phyloP scores from a whole-genome alignment of 2,329 filamentous ascomycete species.

The Pseudophaeomoniella oleicola region DNA sequence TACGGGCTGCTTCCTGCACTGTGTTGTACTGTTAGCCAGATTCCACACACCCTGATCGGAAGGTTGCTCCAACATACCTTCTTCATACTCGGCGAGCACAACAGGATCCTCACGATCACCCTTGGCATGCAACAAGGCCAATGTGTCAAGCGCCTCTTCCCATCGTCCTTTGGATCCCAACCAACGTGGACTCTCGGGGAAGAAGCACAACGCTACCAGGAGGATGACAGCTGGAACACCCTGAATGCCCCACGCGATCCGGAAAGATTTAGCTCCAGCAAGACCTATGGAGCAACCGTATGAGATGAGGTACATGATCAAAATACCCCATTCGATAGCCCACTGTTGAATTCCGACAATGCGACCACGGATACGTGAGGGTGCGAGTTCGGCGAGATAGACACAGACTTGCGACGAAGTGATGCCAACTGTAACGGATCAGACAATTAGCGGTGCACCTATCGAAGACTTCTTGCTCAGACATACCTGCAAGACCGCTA shows the following conservation, averaged over 20 bases:
- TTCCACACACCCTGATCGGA: constrained; percentile 3
- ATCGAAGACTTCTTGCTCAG: neutral
- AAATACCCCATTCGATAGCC: constrained; percentile 17
- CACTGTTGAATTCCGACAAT: constrained; percentile 29
- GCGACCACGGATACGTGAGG: constrained; percentile 24
- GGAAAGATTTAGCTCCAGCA: constrained; percentile 30
- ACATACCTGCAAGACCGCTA: constrained; percentile 11
- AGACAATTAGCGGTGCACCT: neutral
- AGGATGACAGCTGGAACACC: constrained; percentile 27
- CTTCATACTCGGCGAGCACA: constrained; percentile 38
- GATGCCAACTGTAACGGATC: constrained; percentile 19
- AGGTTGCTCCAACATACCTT: constrained; percentile 3
- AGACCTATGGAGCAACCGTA: constrained; percentile 21
- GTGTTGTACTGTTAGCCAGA: constrained; percentile 16
- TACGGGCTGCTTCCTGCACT: constrained; percentile 18
- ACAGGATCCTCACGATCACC: constrained; percentile 39
- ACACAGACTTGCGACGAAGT: constrained; percentile 27
- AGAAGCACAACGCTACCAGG: constrained; percentile 24
- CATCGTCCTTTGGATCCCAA: constrained; percentile 30
- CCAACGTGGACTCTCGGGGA: constrained; percentile 13
- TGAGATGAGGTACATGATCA: constrained; percentile 29
- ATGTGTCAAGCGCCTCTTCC: constrained; percentile 32
- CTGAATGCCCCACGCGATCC: constrained; percentile 8
- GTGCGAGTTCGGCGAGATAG: constrained; percentile 27
- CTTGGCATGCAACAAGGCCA: constrained; percentile 40